These are phyloP conservation scores for Brassica rapa DNA, from an alignment of 345 rosid species.

Conservation along the genomic window DNA sequence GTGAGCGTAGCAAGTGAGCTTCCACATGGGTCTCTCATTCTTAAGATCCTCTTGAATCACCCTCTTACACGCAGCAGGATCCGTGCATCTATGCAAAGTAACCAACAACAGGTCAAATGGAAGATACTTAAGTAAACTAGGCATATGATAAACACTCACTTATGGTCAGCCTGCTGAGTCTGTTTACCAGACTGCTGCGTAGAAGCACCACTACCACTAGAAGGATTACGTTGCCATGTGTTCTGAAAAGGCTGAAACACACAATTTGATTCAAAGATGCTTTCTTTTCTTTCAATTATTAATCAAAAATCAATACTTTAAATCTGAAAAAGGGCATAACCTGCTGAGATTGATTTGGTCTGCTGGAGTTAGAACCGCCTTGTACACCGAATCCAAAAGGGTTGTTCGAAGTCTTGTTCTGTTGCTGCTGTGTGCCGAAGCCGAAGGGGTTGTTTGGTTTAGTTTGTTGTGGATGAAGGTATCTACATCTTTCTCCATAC, in stretches of 20 bases:
- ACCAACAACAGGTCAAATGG: neutral
- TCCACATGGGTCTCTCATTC: conserved; percentile 86
- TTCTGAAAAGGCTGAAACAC: conserved; percentile 67
- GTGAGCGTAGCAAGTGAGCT: conserved; percentile 87
- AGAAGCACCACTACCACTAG: conserved; percentile 42
- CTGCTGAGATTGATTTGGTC: conserved; percentile 78
- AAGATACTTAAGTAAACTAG: neutral
- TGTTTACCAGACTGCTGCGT: conserved; percentile 55
- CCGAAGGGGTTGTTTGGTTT: conserved; percentile 54
- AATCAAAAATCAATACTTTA: neutral
- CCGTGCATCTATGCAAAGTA: conserved; percentile 63
- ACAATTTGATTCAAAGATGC: neutral
- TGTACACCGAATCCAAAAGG: conserved; percentile 84
- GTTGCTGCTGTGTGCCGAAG: conserved; percentile 58
- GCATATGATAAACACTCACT: conserved; percentile 42
- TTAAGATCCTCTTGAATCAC: conserved; percentile 70
- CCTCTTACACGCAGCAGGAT: conserved; percentile 73
- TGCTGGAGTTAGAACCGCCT: conserved; percentile 43
- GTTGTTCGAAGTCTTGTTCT: conserved; percentile 49
- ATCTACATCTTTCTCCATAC: conserved; percentile 74
- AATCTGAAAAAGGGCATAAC: conserved; percentile 36
- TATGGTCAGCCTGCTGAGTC: conserved; percentile 58
- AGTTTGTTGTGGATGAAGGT: conserved; percentile 61
- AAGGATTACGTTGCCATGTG: conserved; percentile 64
- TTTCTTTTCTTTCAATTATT: neutral